Conservation (phyloP, 495 filamentous ascomycete species). For the Hapsidospora chrysogenum region DNA sequence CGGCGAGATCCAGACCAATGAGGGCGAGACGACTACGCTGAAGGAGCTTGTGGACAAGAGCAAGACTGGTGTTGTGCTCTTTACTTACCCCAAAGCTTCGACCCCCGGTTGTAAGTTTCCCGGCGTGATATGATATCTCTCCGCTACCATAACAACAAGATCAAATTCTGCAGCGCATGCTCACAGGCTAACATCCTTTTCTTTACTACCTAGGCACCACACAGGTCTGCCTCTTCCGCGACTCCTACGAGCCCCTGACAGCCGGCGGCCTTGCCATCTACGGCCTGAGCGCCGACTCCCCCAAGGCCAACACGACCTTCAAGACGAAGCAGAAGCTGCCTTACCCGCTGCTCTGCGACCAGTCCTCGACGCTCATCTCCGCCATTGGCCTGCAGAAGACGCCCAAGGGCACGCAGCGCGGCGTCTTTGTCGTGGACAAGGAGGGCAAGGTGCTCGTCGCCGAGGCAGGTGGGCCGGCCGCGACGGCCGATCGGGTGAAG, state of each 20-base stretch:
- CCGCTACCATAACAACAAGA: too few relatives aligned
- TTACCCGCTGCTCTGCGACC: constrained; percentile 79
- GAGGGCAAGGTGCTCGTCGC: constrained; percentile 45
- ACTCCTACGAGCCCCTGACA: constrained; percentile 59
- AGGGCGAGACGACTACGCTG: constrained; percentile 61
- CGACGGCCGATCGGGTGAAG: constrained; percentile 40
- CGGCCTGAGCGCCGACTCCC: constrained; percentile 71
- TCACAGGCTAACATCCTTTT: too few relatives aligned
- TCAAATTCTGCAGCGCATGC: too few relatives aligned
- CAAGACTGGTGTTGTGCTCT: constrained; percentile 73
- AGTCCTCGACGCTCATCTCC: constrained; percentile 47
- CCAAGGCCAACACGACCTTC: constrained; percentile 84
- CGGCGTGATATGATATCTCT: neutral
- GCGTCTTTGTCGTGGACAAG: constrained; percentile 80
- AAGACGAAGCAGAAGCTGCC: constrained; percentile 75
- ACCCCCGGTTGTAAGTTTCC: constrained; percentile 78
- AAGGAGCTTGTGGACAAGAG: constrained; percentile 64
- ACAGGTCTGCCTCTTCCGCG: constrained; percentile 86
- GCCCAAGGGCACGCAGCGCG: constrained; percentile 61
- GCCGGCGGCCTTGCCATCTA: constrained; percentile 71
- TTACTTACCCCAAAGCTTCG: constrained; percentile 90
- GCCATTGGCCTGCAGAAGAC: constrained; percentile 64
- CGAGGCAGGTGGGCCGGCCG: constrained; percentile 40
- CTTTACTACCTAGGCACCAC: constrained; percentile 48
- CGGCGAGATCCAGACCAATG: constrained; percentile 70